Percentiles rank a stretch among this genome's conserved stretches.
These are phyloP conservation scores for Psilocybe cyanescens DNA, from an alignment of 768 basidiomycete species.

Conservation along the genomic window DNA sequence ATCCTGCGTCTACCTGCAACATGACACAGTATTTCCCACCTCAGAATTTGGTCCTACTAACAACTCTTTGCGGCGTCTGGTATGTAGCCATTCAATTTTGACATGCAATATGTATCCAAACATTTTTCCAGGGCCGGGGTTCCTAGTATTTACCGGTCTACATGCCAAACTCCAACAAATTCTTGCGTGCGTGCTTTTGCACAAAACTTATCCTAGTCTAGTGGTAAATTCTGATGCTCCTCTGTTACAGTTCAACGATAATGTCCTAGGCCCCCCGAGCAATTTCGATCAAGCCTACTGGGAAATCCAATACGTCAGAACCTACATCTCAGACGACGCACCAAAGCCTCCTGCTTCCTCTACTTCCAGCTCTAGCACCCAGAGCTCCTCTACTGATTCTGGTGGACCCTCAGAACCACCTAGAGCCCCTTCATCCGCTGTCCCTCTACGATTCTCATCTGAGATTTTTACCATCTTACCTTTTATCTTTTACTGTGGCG, in stretches of 20 bases:
- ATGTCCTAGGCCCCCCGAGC: constrained; percentile 49
- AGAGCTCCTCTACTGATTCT: neutral
- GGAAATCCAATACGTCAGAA: constrained; percentile 61
- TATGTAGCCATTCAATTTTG: constrained; percentile 15
- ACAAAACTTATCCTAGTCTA: neutral
- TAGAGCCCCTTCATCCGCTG: neutral
- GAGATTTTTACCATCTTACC: neutral
- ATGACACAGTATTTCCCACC: constrained; percentile 59
- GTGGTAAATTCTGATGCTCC: neutral
- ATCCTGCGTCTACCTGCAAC: constrained; percentile 58
- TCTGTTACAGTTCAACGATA: constrained; percentile 35
- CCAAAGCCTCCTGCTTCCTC: constrained; percentile 15
- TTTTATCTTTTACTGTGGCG: neutral
- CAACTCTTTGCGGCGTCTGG: constrained; percentile 63
- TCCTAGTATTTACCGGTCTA: constrained; percentile 41
- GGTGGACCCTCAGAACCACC: neutral
- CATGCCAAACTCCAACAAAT: constrained; percentile 42
- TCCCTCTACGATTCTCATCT: neutral
- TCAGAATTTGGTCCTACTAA: constrained; percentile 70
- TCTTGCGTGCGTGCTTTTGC: constrained; percentile 37
- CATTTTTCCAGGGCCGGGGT: constrained; percentile 43
- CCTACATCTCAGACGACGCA: constrained; percentile 46
- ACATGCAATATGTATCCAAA: neutral
- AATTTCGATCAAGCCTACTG: constrained; percentile 59
- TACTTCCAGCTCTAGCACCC: neutral